phyloP scores from a whole-genome alignment of 345 rosid species.

The Camelina hispida region DNA sequence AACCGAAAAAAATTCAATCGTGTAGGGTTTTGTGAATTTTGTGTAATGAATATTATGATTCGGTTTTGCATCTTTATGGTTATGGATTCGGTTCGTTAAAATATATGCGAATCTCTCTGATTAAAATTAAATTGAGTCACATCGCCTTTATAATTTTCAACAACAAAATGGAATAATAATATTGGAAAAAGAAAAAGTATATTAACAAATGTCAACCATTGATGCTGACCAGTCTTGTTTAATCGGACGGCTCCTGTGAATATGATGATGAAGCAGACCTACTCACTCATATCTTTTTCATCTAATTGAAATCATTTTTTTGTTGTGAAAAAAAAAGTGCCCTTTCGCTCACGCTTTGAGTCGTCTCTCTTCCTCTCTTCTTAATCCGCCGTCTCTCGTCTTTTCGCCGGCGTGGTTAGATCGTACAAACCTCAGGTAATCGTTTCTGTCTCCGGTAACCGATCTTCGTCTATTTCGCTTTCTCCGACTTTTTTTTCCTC shows the following conservation, averaged over 20 bases:
- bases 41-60: no score
- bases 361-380: conserved; percentile 26
- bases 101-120: not conserved
- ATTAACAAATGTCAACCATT: conserved; percentile 34
- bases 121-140: not conserved
- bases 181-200: not conserved
- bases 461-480: conserved; percentile 7
- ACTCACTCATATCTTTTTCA: conserved; percentile 22
- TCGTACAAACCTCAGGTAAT: conserved; percentile 28
- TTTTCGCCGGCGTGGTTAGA: conserved; percentile 36
- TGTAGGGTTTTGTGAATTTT: no score
- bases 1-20: no score
- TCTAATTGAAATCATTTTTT: conserved; percentile 12
- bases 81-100: not conserved
- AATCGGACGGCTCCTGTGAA: conserved; percentile 35
- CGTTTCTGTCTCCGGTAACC: not conserved
- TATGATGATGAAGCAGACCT: conserved; percentile 8
- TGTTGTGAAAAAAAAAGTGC: not conserved
- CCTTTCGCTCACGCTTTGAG: conserved; percentile 46
- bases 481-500: not conserved
- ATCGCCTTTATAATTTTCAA: not conserved
- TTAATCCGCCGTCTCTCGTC: conserved; percentile 38
- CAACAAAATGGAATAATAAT: conserved; percentile 26
- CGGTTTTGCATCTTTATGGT: not conserved
- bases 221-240: not conserved